Evolutionary conservation across 2,329 filamentous ascomycete species (phyloP), one percentile per base, ranked within the genome.

Genomic region (Xylariaceae sp.): DNA sequence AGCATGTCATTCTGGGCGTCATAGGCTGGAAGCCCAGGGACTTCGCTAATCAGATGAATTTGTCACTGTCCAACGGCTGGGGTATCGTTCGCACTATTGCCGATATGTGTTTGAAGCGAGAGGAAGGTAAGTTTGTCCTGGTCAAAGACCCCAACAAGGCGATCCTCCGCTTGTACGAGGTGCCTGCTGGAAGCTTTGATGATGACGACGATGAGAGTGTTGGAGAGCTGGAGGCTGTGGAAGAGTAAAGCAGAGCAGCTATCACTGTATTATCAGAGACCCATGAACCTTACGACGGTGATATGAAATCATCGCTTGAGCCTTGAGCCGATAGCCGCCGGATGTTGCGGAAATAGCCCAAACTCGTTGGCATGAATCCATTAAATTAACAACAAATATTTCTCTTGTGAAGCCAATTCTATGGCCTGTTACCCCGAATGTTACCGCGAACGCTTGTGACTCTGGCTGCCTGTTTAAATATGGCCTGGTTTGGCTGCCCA

Each of bases 41-140:
- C 68, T 97, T 99, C 62, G 94, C 94, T 56, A 81, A 82, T 66
- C 94, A 99, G 79, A 99, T 99, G 94, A 96, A 96, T 75, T 74
- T 99, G 64, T 95, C 91, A 64, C 81, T 97, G 50, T 88, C 87
- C 74, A 99, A 99, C 74, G 94, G 94, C 56, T 99, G 94, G 94
- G 94, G 94, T 71, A 97, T 99, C 59, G 94, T 99, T 52, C 89
- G 94, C 59, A 99, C 94, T 44, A 96, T 99, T 66, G 89, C 90
- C 62, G 94, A 99, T 72, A 95, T 97, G 87, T 87, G 86, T 64
- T 80, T 90, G 62, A 82, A 85, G 70, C 82, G 85, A 71, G 78
- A 83, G 42, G 86, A 90, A 61, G 87, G 86, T 71, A 91, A 91
- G 75, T 94, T 88, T 62, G 85, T 94, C 42, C 77, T 87, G 17